Percentiles rank a stretch among this genome's conserved stretches.
phyloP scores from a whole-genome alignment of 192 early-diverging fungal species.

The Coemansia sp. region DNA sequence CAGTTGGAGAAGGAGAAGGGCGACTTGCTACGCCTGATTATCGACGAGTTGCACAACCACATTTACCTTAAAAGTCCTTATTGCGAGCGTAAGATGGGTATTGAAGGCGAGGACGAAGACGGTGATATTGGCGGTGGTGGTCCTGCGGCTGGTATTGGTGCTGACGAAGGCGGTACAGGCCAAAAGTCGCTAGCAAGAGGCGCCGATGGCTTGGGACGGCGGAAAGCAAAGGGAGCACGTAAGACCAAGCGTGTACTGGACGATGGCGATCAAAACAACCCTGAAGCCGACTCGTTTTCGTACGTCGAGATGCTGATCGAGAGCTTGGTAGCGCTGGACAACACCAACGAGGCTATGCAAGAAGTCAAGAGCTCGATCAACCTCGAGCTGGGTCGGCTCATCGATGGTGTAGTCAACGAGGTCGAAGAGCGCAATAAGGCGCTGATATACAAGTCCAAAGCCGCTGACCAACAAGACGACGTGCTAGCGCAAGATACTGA shows the following conservation, averaged over 20 bases:
- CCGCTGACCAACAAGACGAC: slow-evolving; percentile 47
- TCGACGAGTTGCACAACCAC: slow-evolving; percentile 80
- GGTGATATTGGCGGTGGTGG: slow-evolving; percentile 13
- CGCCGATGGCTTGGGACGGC: slow-evolving; percentile 8
- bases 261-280: slow-evolving; percentile 61
- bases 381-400: slow-evolving; percentile 70
- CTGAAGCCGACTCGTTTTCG: slow-evolving; percentile 77
- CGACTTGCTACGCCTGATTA: slow-evolving; percentile 61
- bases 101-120: slow-evolving; percentile 47
- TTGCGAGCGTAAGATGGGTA: slow-evolving; percentile 63
- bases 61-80: slow-evolving; percentile 80
- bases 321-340: slow-evolving; percentile 63
- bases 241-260: slow-evolving; percentile 41
- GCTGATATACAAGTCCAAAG: slow-evolving; percentile 37
- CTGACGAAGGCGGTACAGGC: not conserved
- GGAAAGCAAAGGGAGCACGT: slow-evolving; percentile 40
- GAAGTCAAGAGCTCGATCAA: slow-evolving; percentile 72
- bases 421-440: slow-evolving; percentile 72
- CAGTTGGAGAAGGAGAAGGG: slow-evolving; percentile 63
- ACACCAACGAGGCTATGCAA: slow-evolving; percentile 52
- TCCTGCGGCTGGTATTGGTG: not conserved
- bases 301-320: slow-evolving; percentile 81
- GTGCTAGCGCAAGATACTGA: slow-evolving; percentile 58
- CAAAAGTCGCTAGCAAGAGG: slow-evolving; percentile 5
- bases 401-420: slow-evolving; percentile 73